Base-by-base conservation (phyloP, 768 basidiomycete genomes). In the Clavulina sp. region DNA sequence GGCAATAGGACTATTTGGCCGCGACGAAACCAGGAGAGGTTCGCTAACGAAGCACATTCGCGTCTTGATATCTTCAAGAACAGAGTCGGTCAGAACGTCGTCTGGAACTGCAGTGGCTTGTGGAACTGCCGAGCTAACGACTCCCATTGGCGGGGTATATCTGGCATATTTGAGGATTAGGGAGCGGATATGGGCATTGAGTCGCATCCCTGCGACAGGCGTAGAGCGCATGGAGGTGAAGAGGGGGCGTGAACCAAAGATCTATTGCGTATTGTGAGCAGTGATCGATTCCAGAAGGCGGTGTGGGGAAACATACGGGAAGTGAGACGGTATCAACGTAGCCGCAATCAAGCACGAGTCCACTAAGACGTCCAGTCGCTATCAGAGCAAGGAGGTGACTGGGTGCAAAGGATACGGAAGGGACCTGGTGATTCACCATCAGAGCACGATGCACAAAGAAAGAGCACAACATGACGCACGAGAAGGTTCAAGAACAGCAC, bases 301-400 rank as follows among this genome's bases (percentile, higher is more conserved):
- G 13, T n/a, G 13, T 16, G 3, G 23, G 5, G 4, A 3, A 5
- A 67, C 84, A 50, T 58, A 93, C 93, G 0, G 95, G 91, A 21
- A 96, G 71, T 3, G 78, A 78, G 3, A 80, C 81, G 0, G 89
- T 85, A 63, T 97, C 95, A 3, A 93, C 72, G 62, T 93, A 81
- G 1, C 95, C 95, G 57, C 80, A 81, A 61, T 99, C 95, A 2
- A 97, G 68, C 1, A 97, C 93, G 13, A 99, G 75, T 4, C 93
- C 95, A 1, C 91, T 92, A 57, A 91, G 83, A 53, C 86, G 72
- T 7, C 95, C 95, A 4, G 80, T 77, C 2, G 89, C 80, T 54
- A 95, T 71, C 13, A 97, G 69, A 3, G 89, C 76, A 18, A 96
- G 74, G 0, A 97, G 67, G 58, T 87, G 87, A 52, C 86, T 82